Base-by-base conservation (phyloP, 2,329 filamentous ascomycete species). In the Lizonia empirigonia region DNA sequence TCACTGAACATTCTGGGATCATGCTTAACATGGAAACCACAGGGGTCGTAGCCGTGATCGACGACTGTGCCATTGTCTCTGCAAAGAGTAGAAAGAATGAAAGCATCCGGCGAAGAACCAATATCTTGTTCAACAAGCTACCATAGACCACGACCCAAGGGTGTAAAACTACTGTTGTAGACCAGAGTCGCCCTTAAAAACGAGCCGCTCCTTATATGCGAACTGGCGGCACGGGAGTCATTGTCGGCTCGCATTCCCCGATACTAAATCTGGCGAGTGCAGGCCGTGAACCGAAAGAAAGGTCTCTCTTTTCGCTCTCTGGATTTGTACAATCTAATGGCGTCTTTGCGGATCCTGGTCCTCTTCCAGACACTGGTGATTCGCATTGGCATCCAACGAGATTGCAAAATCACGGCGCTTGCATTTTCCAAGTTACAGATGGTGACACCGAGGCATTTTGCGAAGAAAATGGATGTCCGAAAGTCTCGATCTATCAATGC, bases 1-100 rank as follows among this genome's bases (percentile, higher is more conserved):
- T 44, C 27, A 58, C 55, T 16, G 51, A 40, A 34, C 55, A 58
- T 6, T 50, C 26, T 19, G 55, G 51, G 7, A 55, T 47, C 44
- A 58, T 32, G 4, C 41, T 48, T n/a, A 58, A 40, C 55, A 58
- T 49, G 2, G 48, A 42, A 12, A 47, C 22, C 7, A 58, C 48
- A 7, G 55, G 20, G 12, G 51, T 58, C 16, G 44, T 53, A 12
- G 38, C 7, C 4, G 16, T 7, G 13, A 49, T 46, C 12, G 26
- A 35, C 6, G 44, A 18, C 22, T 49, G 39, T 24, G 37, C 33
- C 37, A 41, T 45, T 22, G 41, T 40, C 13, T 15, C 10, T 13
- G 41, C 23, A 19, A 36, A 8, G 7, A 56, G 37, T 22, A 50
- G 19, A 9, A 35, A 37, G 15, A 32, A 36, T 13, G 41, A 20